Evolutionary conservation across 2,329 filamentous ascomycete species (phyloP), one percentile per base, ranked within the genome.

Genomic region (Claviceps pusilla): DNA sequence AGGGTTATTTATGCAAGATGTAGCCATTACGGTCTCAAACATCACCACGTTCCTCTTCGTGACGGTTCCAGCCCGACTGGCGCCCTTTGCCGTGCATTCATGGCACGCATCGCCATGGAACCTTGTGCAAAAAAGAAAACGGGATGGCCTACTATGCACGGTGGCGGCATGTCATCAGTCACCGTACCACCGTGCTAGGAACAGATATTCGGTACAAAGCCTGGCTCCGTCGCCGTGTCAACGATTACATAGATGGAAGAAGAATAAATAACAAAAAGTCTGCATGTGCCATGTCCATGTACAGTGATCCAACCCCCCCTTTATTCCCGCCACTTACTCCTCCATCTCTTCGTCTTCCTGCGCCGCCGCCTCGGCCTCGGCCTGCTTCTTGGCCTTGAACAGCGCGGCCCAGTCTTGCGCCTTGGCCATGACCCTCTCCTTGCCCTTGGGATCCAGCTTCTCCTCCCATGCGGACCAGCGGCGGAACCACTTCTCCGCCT

Each of bases 381-480:
- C 68, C 59, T 68, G 69, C 63, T 73, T 73, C 59, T 61, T 71
- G 52, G 72, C 71, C 68, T 73, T 73, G 59, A 69, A 72, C 50
- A 69, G 64, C 51, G 76, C 80, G 37, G 84, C 82, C 76, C 84
- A 91, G 60, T 85, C 83, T 64, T 78, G 78, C 45, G 86, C 86
- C 68, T 82, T 77, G 31, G 78, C 82, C 71, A 83, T 83, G 42
- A 89, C 86, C 62, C 77, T 79, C 62, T 86, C 84, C 59, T 80
- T 76, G 59, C 77, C 79, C 76, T 87, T 71, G 57, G 76, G 73
- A 2, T 87, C 88, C 56, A 80, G 71, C 66, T 77, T 78, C 70
- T 85, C 82, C 73, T 98, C 93, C 80, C 89, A 97, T 60, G 86
- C 81, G 55, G 86, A 79, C 93, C 93, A 98, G 61, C 87, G 80